Evolutionary conservation across 169 alveolate genomes (phyloP).

Genomic region (Plasmodium falciparum): DNA sequence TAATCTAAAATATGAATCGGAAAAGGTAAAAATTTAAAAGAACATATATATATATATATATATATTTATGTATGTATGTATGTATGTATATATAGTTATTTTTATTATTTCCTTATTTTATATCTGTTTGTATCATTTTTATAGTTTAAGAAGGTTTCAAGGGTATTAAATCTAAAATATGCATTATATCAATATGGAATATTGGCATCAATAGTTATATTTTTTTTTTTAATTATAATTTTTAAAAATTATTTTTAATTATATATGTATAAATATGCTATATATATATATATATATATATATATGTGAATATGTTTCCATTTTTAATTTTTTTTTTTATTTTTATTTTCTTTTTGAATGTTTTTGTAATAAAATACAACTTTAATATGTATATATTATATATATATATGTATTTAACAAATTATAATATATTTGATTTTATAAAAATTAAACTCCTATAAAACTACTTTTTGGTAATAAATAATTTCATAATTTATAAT

Average conservation of each 20-base stretch:
- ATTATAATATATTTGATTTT: constrained; percentile 12
- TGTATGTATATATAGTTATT: not conserved
- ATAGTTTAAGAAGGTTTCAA: constrained; percentile 76
- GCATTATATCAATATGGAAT: constrained; percentile 74
- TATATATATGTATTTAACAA: no score
- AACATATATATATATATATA: constrained; percentile 4
- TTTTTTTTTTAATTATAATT: constrained; percentile 68
- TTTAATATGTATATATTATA: no score
- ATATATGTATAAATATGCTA: not conserved
- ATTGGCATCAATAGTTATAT: constrained; percentile 23
- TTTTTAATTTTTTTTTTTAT: constrained; percentile 28
- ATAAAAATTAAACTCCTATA: constrained; percentile 3
- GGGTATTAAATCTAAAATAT: constrained; percentile 69
- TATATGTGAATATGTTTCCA: not conserved
- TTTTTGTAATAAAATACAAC: no score
- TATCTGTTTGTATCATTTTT: not conserved
- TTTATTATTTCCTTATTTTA: not conserved
- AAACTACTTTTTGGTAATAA: no score
- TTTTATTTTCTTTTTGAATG: no score
- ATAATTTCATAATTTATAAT: no score
- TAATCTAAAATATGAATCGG: constrained; percentile 71
- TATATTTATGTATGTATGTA: not conserved
- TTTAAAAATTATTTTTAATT: constrained; percentile 72
- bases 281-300: no score
- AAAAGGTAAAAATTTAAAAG: constrained; percentile 35